These are phyloP conservation scores for Mallotus nudiflorus DNA, from an alignment of 345 rosid genomes.

Conservation along the genomic window DNA sequence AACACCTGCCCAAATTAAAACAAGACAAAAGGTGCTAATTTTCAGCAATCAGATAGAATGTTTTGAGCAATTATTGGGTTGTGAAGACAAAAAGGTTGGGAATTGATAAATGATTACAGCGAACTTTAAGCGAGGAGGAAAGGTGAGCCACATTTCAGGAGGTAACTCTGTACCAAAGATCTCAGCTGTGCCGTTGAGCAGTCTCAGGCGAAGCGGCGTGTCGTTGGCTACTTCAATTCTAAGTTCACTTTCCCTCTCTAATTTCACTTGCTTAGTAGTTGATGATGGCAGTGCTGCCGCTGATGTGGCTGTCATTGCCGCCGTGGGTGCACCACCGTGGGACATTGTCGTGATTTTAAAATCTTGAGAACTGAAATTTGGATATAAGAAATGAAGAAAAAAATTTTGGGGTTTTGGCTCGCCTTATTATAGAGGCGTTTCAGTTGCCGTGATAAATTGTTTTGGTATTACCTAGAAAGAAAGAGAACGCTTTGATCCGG, in stretches of 20 bases:
- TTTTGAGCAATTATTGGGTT: too few species aligned
- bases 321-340: constrained; percentile 14
- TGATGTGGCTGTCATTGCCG: too few species aligned
- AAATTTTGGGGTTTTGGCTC: too few species aligned
- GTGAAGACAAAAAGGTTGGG: not conserved
- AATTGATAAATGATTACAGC: constrained; percentile 48
- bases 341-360: constrained; percentile 11
- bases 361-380: too few species aligned
- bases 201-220: constrained; percentile 67
- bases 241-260: constrained; percentile 85
- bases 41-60: not conserved
- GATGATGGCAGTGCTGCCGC: constrained; percentile 15
- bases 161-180: constrained; percentile 90
- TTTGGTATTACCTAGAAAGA: too few species aligned
- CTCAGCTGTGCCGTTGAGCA: constrained; percentile 82
- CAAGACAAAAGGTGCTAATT: not conserved
- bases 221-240: constrained; percentile 81
- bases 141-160: constrained; percentile 78
- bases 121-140: constrained; percentile 82
- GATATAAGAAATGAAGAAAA: too few species aligned
- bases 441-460: too few species aligned
- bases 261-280: constrained; percentile 65
- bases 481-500: too few species aligned
- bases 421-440: too few species aligned
- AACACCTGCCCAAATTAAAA: constrained; percentile 51